Base-by-base conservation (phyloP, 257 asterid genomes). In the Nicotiana sylvestris region DNA sequence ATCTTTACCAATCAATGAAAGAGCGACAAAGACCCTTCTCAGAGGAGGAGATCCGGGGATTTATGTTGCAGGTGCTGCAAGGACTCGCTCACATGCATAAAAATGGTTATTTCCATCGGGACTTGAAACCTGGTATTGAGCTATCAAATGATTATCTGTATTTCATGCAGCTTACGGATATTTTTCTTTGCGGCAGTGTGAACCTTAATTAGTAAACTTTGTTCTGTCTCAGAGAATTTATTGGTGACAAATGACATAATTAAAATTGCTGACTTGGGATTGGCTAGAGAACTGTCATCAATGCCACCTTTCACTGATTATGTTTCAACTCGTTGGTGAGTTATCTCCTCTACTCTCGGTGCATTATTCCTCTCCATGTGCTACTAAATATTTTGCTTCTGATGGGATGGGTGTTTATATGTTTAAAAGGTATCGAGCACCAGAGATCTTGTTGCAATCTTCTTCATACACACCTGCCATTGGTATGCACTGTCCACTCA, bases 251-350 rank as follows among this genome's bases (percentile, higher is more conserved):
- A 86, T 88, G 87, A 89, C 85, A 85, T 84, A 83, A 88, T 95
- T 58, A 95, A 95, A 90, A 92, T 95, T 82, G 98, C 98, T 77
- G 98, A 95, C 89, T 91, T 95, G 86, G 98, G 98, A 84, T 88
- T 95, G 87, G 98, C 98, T 84, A 90, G 98, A 89, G 98, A 95
- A 86, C 86, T 95, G 78, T 87, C 95, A 66, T 95, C 98, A 5
- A 62, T 79, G 78, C 98, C 98, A 80, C 98, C 98, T 76, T 95
- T 78, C 90, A 93, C 98, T 65, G 98, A 95, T 84, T 95, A 95
- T 89, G 98, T 93, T 87, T 95, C 98, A 72, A 95, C 98, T 80
- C 98, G 98, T 86, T 95, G 98, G 98, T 93, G 87, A 85, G 95
- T 77, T 77, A 85, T 87, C 79, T 85, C 79, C 76, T 32, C 68